A percentile compares a stretch with the other conserved stretches of the same genome.
These are phyloP conservation scores for Xerocomellus dryophilus DNA, from an alignment of 768 basidiomycete species.

Conservation along the genomic window DNA sequence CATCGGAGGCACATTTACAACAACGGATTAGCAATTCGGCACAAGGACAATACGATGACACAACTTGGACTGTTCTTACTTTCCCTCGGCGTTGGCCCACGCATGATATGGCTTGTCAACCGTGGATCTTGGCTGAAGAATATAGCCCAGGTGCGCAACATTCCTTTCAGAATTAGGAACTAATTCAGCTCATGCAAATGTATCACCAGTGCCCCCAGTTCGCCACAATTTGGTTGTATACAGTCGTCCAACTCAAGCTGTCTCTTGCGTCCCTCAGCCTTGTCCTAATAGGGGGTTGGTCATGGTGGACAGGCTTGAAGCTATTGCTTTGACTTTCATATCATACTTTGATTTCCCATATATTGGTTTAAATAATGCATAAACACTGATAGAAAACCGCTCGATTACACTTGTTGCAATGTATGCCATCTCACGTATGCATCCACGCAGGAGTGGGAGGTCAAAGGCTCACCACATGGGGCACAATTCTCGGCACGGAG, in stretches of 20 bases:
- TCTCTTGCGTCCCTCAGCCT: slow-evolving; percentile 59
- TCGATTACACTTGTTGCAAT: not conserved
- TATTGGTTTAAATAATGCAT: not conserved
- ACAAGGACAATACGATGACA: slow-evolving; percentile 52
- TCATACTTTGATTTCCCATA: not conserved
- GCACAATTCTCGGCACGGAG: not conserved
- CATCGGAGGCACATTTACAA: slow-evolving; percentile 1
- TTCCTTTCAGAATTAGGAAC: not conserved
- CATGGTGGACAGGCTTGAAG: slow-evolving; percentile 62
- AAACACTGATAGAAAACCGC: not conserved
- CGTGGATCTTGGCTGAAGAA: slow-evolving; percentile 65
- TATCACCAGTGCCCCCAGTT: slow-evolving; percentile 64
- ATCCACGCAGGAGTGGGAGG: not conserved
- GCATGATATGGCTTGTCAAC: slow-evolving; percentile 72
- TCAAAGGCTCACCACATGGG: not conserved
- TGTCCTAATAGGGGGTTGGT: slow-evolving; percentile 48
- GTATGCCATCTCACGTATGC: slow-evolving; percentile 9
- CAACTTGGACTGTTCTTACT: slow-evolving; percentile 60
- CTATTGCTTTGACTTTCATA: slow-evolving; percentile 31
- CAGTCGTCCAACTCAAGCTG: slow-evolving; percentile 66
- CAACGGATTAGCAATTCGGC: slow-evolving; percentile 46
- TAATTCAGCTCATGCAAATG: not conserved
- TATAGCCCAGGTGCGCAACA: slow-evolving; percentile 62
- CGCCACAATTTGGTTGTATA: slow-evolving; percentile 76
- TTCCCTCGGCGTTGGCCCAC: slow-evolving; percentile 54